These are phyloP conservation scores for Penicillium bovifimosum DNA, from an alignment of 495 filamentous ascomycete genomes.

Conservation along the genomic window DNA sequence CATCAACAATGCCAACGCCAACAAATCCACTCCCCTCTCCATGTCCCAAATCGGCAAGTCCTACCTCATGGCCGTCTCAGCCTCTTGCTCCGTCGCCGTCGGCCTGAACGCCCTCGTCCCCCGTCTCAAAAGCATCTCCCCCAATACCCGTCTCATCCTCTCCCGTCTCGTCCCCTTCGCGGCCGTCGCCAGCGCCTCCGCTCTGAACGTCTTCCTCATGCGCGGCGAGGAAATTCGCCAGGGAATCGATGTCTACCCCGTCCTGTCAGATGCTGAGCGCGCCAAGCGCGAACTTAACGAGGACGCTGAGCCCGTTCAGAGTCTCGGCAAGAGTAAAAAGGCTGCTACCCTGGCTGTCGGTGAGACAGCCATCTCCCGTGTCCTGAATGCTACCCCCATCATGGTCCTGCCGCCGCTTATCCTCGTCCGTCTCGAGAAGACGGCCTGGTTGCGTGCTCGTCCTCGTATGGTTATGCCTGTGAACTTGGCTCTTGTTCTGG, in stretches of 20 bases:
- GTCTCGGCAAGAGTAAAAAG: slow-evolving; percentile 77
- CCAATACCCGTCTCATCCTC: slow-evolving; percentile 66
- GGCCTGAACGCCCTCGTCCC: slow-evolving; percentile 89
- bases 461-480: slow-evolving; percentile 70
- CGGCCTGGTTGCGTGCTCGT: slow-evolving; percentile 64
- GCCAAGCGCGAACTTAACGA: slow-evolving; percentile 50
- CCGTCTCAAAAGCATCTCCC: slow-evolving; percentile 69
- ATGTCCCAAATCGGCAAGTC: slow-evolving; percentile 75
- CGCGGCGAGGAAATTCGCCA: slow-evolving; percentile 87
- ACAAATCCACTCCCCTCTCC: slow-evolving; percentile 87
- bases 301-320: slow-evolving; percentile 45
- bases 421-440: slow-evolving; percentile 74
- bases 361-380: slow-evolving; percentile 83
- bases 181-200: slow-evolving; percentile 83
- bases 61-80: slow-evolving; percentile 86
- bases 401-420: slow-evolving; percentile 91
- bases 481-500: slow-evolving; percentile 76
- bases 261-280: slow-evolving; percentile 41
- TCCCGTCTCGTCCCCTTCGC: slow-evolving; percentile 88
- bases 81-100: slow-evolving; percentile 86
- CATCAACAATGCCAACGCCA: slow-evolving; percentile 94
- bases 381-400: slow-evolving; percentile 90
- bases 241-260: slow-evolving; percentile 92
- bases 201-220: slow-evolving; percentile 96
- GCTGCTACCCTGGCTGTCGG: slow-evolving; percentile 84